Evolutionary conservation across 495 filamentous ascomycete genomes (phyloP).

Genomic region (Penicillium robsamsonii): DNA sequence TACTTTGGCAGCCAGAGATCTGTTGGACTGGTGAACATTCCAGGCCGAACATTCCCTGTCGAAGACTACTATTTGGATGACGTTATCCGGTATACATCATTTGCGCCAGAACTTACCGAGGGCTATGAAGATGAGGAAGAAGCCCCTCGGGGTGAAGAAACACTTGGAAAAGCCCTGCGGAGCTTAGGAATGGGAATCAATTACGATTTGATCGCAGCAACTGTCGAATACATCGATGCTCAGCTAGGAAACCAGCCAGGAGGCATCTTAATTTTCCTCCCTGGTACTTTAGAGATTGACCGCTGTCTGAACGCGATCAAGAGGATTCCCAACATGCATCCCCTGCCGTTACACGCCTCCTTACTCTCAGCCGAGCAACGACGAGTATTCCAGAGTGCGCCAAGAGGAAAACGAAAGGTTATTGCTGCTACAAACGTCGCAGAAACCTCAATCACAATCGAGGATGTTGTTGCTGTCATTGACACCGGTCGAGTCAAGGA

Average conservation of each 20-base stretch:
- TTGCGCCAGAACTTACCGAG: slow-evolving; percentile 48
- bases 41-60: slow-evolving; percentile 86
- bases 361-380: slow-evolving; percentile 83
- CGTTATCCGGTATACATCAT: slow-evolving; percentile 75
- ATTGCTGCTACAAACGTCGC: slow-evolving; percentile 95
- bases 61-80: slow-evolving; percentile 89
- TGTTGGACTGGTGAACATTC: slow-evolving; percentile 80
- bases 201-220: slow-evolving; percentile 80
- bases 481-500: slow-evolving; percentile 95
- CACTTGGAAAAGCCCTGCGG: slow-evolving; percentile 65
- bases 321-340: slow-evolving; percentile 67
- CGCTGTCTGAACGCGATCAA: slow-evolving; percentile 70
- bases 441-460: slow-evolving; percentile 97
- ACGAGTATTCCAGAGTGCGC: slow-evolving; percentile 75
- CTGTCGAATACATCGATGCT: slow-evolving; percentile 74
- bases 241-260: slow-evolving; percentile 68
- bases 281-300: slow-evolving; percentile 82
- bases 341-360: slow-evolving; percentile 88
- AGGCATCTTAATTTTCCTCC: slow-evolving; percentile 91
- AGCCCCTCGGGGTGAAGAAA: slow-evolving; percentile 37
- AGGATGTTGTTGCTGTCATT: slow-evolving; percentile 94
- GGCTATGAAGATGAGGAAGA: slow-evolving; percentile 36
- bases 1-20: slow-evolving; percentile 72
- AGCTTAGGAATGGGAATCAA: slow-evolving; percentile 85
- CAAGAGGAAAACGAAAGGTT: slow-evolving; percentile 80